Conservation (phyloP, 805 yeast species). For the Huiozyma sinensis region DNA sequence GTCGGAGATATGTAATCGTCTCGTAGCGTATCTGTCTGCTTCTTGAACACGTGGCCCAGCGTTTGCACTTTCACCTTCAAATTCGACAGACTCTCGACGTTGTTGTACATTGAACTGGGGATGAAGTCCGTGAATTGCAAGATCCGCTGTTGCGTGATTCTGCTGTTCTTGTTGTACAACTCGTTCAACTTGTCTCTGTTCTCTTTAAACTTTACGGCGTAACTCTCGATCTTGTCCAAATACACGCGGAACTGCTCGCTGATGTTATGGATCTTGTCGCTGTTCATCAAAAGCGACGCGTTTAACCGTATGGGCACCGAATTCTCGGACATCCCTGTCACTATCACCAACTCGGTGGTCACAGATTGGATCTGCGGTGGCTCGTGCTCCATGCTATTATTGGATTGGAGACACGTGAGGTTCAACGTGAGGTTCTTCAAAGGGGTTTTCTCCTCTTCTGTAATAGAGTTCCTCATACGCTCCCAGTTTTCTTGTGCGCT, state of each 20-base stretch:
- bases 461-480: slow-evolving; percentile 13
- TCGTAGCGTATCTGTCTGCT: slow-evolving; percentile 19
- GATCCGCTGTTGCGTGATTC: slow-evolving; percentile 8
- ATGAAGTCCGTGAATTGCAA: slow-evolving; percentile 22
- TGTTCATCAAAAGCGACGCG: slow-evolving; percentile 19
- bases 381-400: slow-evolving; percentile 11
- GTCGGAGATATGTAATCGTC: slow-evolving; percentile 4
- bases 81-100: slow-evolving; percentile 24
- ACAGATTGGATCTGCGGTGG: slow-evolving; percentile 24
- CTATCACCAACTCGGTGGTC: slow-evolving; percentile 20
- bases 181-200: slow-evolving; percentile 15
- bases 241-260: slow-evolving; percentile 12
- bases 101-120: slow-evolving; percentile 17
- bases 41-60: slow-evolving; percentile 18
- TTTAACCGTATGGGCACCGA: slow-evolving; percentile 32
- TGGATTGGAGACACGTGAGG: slow-evolving; percentile 23
- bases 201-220: slow-evolving; percentile 11
- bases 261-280: slow-evolving; percentile 13
- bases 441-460: slow-evolving; percentile 18
- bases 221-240: slow-evolving; percentile 5
- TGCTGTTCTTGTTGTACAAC: slow-evolving; percentile 15
- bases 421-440: slow-evolving; percentile 19
- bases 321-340: slow-evolving; percentile 25
- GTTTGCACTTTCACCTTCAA: slow-evolving; percentile 10
- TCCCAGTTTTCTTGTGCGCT: slow-evolving; percentile 25